Evolutionary conservation across 2,329 filamentous ascomycete genomes (phyloP), one percentile per base, ranked within the genome.

Genomic region (Pseudocercospora ulei): DNA sequence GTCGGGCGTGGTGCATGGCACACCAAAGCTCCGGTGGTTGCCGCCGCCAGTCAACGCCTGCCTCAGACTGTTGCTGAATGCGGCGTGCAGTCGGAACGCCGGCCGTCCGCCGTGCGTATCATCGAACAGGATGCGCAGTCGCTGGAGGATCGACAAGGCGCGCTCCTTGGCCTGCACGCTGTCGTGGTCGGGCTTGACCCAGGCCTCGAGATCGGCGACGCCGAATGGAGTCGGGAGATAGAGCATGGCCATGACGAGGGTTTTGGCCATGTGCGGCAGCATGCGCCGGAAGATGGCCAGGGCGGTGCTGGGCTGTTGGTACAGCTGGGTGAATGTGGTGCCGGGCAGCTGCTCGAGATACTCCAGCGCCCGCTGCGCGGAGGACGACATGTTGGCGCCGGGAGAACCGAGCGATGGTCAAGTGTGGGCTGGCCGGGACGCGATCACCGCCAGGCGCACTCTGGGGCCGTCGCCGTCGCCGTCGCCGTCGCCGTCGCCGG

Each of bases 271-370:
- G 57, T 92, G 82, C 41, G 90, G 85, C 42, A 98, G 74, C 86
- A 98, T 95, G 66, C 90, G 87, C 52, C 90, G 78, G 62, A 96
- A 96, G 56, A 98, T 87, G 51, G 90, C 90, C 50, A 98, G 77
- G 23, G 87, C 82, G 1, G 90, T 94, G 26, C 88, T 93, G 18
- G 90, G 90, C 69, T 95, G 87, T 66, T 87, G 82, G 70, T 98
- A 98, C 29, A 98, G 73, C 62, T 84, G 82, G 59, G 78, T 76
- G 63, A 96, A 94, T 22, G 85, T 92, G 26, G 82, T 85, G 48
- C 87, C 85, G 34, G 83, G 83, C 56, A 93, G 79, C 60, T 80
- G 78, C 72, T 96, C 87, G 60, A 96, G 79, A 65, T 94, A 96
- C 59, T 95, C 87, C 59, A 88, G 82, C 39, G 74, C 72, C 50